Percentiles rank a stretch among this genome's conserved stretches.
These are phyloP conservation scores for Tuber magnatum DNA, from an alignment of 495 filamentous ascomycete species.

Conservation along the genomic window DNA sequence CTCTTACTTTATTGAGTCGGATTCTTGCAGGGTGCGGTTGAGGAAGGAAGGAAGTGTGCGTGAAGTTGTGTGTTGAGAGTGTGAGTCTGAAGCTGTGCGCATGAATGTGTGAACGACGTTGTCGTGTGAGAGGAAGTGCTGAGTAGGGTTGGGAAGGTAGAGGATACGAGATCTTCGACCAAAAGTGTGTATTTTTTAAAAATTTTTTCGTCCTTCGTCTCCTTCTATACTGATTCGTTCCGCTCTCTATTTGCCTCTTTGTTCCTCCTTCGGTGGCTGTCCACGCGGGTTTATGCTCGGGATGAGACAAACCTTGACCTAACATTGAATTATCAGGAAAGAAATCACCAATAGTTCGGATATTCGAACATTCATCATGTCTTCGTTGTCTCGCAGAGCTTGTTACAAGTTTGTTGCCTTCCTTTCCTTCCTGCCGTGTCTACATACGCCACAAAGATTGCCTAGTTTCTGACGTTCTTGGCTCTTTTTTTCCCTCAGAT, in stretches of 20 bases:
- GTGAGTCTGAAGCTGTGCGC: conserved; percentile 37
- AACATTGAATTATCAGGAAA: conserved; percentile 28
- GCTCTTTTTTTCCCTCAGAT: conserved; percentile 42
- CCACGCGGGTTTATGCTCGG: conserved; percentile 10
- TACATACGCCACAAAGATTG: conserved; percentile 8
- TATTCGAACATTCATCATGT: conserved; percentile 51
- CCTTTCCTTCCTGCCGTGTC: conserved; percentile 3
- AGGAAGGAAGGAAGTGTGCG: conserved; percentile 39
- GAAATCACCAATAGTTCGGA: conserved; percentile 17
- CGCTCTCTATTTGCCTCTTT: conserved; percentile 12
- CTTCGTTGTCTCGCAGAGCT: conserved; percentile 90
- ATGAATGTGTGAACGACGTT: conserved; percentile 35
- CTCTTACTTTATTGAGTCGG: conserved; percentile 32
- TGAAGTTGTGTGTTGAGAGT: conserved; percentile 34
- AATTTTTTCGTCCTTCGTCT: conserved; percentile 12
- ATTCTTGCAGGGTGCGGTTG: conserved; percentile 38
- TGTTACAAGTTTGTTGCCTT: conserved; percentile 70
- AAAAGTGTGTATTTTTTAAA: conserved; percentile 21
- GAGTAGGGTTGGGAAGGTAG: conserved; percentile 37
- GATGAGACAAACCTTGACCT: conserved; percentile 22
- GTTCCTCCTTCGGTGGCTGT: neutral
- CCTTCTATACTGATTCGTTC: conserved; percentile 12
- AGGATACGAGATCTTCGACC: conserved; percentile 30
- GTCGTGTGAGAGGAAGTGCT: conserved; percentile 36
- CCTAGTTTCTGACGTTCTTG: conserved; percentile 15